Evolutionary conservation across 257 asterid species (phyloP), one percentile per base, ranked within the genome.

Genomic region (Lycium ferocissimum): DNA sequence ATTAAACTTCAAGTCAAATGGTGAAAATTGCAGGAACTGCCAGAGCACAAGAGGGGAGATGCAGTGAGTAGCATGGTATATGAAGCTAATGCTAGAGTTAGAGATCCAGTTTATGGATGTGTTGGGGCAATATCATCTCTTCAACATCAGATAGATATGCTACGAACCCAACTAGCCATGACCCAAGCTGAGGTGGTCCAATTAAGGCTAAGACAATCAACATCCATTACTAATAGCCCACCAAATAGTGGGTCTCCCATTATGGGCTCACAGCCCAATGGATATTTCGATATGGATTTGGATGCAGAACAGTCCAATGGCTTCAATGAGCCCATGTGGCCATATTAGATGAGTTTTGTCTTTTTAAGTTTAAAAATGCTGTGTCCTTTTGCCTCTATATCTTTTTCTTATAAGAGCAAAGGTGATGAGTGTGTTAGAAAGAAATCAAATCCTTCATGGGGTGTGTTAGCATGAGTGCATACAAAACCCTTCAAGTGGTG

Each of bases 51-150:
- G 11, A 78, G 82, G 53, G 82, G 65, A 53, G 82, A 78, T 78
- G 82, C 82, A 78, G 82, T 78, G 49, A 78, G 82, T 54, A 78
- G 82, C 82, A 53, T 78, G 82, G 82, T 78, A 4, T 78, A 78
- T 78, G 82, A 78, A 78, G 82, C 82, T 7, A 78, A 78, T 53
- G 82, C 82, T 53, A 78, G 82, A 53, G 82, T 78, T 78, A 26
- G 82, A 78, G 82, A 78, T 78, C 82, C 82, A 78, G 82, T 78
- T 4, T 78, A 78, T 14, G 82, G 82, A 53, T 78, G 82, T 53
- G 82, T 78, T 26, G 82, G 82, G 53, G 82, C 82, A 65, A 78
- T 78, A 22, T 78, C 82, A 53, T 78, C 82, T 26, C 82, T 78
- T 26, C 82, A 78, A 78, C 82, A 78, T 8, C 82, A 78, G 58